These are phyloP conservation scores for Eucalyptus albens DNA, from an alignment of 345 rosid species.

Conservation along the genomic window DNA sequence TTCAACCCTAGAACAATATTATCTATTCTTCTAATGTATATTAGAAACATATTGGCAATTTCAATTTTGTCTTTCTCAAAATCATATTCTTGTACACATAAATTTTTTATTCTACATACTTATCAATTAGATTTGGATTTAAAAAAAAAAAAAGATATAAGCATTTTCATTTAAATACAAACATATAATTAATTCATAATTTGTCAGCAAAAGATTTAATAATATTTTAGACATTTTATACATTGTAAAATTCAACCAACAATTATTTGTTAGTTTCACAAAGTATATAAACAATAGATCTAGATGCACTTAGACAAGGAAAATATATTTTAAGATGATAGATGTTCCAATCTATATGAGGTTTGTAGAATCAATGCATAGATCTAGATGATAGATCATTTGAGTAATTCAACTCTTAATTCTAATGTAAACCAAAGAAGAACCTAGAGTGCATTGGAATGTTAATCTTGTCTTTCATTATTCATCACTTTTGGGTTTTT, in stretches of 20 bases:
- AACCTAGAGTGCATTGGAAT: background rate
- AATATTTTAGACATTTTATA: background rate
- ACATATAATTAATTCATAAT: background rate
- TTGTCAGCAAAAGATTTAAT: background rate
- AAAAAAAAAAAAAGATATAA: background rate
- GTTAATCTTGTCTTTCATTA: background rate
- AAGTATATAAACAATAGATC: background rate
- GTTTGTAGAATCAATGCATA: background rate
- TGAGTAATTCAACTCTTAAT: background rate
- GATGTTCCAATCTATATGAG: background rate
- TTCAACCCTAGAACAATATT: background rate
- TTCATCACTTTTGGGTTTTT: background rate
- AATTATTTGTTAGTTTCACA: background rate
- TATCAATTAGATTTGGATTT: background rate
- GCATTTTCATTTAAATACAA: background rate
- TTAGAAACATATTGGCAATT: background rate
- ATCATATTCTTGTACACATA: background rate
- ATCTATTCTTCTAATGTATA: background rate
- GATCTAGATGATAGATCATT: background rate
- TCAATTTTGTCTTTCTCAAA: background rate
- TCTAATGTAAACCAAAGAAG: background rate
- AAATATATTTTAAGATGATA: background rate
- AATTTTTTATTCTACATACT: background rate
- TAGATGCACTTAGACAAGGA: background rate
- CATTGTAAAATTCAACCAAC: background rate